phyloP scores from a whole-genome alignment of 2,329 filamentous ascomycete species.

The Intubia oerlemansii region DNA sequence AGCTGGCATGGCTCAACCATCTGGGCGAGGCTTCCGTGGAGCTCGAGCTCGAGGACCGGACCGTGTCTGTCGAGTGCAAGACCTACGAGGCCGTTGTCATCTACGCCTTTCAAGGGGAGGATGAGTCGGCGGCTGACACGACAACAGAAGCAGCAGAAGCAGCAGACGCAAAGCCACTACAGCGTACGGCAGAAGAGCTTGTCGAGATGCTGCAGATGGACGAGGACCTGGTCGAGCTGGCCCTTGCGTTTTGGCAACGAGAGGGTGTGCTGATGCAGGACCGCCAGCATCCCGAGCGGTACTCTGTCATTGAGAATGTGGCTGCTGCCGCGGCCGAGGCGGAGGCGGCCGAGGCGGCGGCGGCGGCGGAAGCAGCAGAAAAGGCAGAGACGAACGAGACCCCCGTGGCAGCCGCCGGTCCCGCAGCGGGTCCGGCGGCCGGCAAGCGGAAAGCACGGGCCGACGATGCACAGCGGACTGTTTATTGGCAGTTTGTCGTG shows the following conservation, averaged over 20 bases:
- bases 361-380: background rate
- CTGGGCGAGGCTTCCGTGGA: constrained; percentile 63
- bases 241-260: constrained; percentile 50
- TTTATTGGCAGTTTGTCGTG: constrained; percentile 84
- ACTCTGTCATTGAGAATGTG: constrained; percentile 42
- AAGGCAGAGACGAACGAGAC: background rate
- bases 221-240: constrained; percentile 44
- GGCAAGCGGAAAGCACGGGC: constrained; percentile 18
- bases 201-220: constrained; percentile 44
- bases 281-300: constrained; percentile 26
- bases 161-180: too few relatives aligned
- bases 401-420: constrained; percentile 9
- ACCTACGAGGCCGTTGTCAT: constrained; percentile 82
- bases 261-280: constrained; percentile 37
- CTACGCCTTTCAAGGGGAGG: constrained; percentile 59
- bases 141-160: too few relatives aligned
- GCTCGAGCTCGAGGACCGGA: constrained; percentile 64
- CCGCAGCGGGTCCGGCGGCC: constrained; percentile 11
- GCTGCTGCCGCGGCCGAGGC: constrained; percentile 4
- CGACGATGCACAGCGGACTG: constrained; percentile 32
- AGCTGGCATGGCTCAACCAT: constrained; percentile 72
- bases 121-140: constrained; percentile 13
- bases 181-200: constrained; percentile 18
- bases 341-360: constrained; percentile 12
- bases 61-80: constrained; percentile 47